Evolutionary conservation across 768 basidiomycete species (phyloP).

Genomic region (Amylocystis lapponica): DNA sequence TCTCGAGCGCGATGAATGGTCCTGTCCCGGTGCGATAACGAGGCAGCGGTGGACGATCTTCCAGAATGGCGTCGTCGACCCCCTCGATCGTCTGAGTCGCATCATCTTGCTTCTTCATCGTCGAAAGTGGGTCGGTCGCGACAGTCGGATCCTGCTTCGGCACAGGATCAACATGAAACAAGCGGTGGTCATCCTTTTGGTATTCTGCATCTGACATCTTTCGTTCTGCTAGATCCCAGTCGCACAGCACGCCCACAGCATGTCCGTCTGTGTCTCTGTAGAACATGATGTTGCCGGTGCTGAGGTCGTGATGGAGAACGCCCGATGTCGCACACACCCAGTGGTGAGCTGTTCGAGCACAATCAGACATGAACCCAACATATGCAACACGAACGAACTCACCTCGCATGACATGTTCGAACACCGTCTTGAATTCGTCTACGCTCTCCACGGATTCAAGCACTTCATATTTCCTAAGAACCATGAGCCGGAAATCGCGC

Average conservation of each 20-base stretch:
- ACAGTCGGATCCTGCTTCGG: no score
- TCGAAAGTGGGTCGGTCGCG: no score
- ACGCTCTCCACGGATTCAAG: constrained; percentile 18
- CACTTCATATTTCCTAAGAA: constrained; percentile 14
- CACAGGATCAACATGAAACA: no score
- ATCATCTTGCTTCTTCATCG: no score
- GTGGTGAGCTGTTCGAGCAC: constrained; percentile 18
- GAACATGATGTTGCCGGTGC: constrained; percentile 29
- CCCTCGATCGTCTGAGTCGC: no score
- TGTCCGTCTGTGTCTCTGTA: constrained; percentile 1
- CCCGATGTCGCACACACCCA: constrained; percentile 14
- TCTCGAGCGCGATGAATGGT: background rate
- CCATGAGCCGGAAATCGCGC: constrained; percentile 16
- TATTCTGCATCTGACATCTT: background rate
- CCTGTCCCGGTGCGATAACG: background rate
- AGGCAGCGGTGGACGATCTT: no score
- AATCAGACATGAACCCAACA: background rate
- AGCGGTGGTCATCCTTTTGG: background rate
- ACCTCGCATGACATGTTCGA: constrained; percentile 29
- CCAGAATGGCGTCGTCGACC: no score
- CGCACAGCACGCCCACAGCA: constrained; percentile 22
- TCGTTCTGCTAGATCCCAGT: constrained; percentile 22
- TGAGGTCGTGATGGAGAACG: constrained; percentile 28
- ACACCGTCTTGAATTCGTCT: constrained; percentile 23
- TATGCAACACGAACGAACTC: constrained; percentile 4